Base-by-base conservation (phyloP, 2,329 filamentous ascomycete genomes). In the Harringtonia lauricola region DNA sequence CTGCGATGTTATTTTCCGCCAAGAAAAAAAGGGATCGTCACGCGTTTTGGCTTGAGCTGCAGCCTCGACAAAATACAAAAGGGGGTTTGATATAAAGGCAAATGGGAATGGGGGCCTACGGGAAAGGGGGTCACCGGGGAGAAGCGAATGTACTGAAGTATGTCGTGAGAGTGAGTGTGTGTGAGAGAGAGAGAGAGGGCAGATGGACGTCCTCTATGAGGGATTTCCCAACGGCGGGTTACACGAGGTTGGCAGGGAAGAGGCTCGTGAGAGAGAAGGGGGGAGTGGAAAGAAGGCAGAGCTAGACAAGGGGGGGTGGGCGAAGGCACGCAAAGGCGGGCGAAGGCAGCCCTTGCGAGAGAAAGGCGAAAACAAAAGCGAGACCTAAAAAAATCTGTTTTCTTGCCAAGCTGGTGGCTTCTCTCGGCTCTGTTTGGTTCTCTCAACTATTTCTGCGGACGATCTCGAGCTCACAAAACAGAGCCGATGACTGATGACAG, bases 371-470 rank as follows among this genome's bases (percentile, higher is more conserved):
- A 36, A 35, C 8, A 34, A 47, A 21, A 41, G 24, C 34, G 40
- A 38, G 42, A 30, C 38, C 24, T 43, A 50, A 47, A 36, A 49
- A 44, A 54, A 51, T 54, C 57, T 55, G 67, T 71, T 57, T 76
- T 72, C 22, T 70, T 68, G 62, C 81, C 76, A 55, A 81, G 76
- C 59, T 77, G 24, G 7, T 26, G 24, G 24, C 7, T 26, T 26
- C 24, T 26, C 24, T 10, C 24, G 10, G 24, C 10, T 26, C 24
- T 26, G 24, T 10, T 26, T n/a, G n/a, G n/a, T n/a, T n/a, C n/a
- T 70, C 59, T 77, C 74, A 51, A 76, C 69, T 47, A 71, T 68
- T 38, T 55, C 68, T 74, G 47, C 59, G 63, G 41, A 64, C 59
- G 53, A 56, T 69, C 37, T 60, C 57, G 52, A 74, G 63, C 48